Percentiles rank a stretch among this genome's conserved stretches.
These are phyloP conservation scores for Mariannaea elegans DNA, from an alignment of 2,329 filamentous ascomycete genomes.

Conservation along the genomic window DNA sequence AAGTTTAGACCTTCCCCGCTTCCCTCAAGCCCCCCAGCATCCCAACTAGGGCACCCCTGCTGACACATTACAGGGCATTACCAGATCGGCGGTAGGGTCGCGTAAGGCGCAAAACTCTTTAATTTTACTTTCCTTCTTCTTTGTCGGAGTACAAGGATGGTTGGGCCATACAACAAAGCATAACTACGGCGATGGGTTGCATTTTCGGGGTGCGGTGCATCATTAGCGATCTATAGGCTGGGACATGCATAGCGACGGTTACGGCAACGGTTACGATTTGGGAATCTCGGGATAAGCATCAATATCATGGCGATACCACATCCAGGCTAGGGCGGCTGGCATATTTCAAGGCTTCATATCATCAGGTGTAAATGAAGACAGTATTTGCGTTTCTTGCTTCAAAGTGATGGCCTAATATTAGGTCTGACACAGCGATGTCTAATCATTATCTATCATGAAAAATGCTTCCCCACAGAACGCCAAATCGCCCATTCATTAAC, in stretches of 20 bases:
- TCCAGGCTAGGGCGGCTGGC: slow-evolving; percentile 12
- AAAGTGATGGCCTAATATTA: slow-evolving; percentile 1
- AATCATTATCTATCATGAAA: neutral
- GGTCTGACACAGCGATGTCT: neutral
- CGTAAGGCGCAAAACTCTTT: slow-evolving; percentile 17
- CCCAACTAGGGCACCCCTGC: slow-evolving; percentile 29
- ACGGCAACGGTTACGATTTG: slow-evolving; percentile 1
- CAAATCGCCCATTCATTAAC: slow-evolving; percentile 12
- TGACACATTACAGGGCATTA: slow-evolving; percentile 37
- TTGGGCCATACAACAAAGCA: slow-evolving; percentile 2
- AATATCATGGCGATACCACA: slow-evolving; percentile 34
- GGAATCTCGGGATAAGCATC: slow-evolving; percentile 18
- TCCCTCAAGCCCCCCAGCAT: neutral
- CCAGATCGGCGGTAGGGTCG: slow-evolving; percentile 29
- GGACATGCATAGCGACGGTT: slow-evolving; percentile 34
- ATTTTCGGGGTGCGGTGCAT: slow-evolving; percentile 31
- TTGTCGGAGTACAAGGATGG: slow-evolving; percentile 7
- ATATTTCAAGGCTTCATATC: slow-evolving; percentile 5
- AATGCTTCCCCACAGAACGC: slow-evolving; percentile 7
- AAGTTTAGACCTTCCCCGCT: slow-evolving; percentile 17
- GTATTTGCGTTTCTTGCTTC: neutral
- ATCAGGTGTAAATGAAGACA: slow-evolving; percentile 3
- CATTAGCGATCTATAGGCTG: slow-evolving; percentile 17
- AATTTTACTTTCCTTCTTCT: slow-evolving; percentile 20
- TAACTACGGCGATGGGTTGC: slow-evolving; percentile 5